Base-by-base conservation (phyloP, 805 yeast species). In the Zygosaccharomyces bisporus region DNA sequence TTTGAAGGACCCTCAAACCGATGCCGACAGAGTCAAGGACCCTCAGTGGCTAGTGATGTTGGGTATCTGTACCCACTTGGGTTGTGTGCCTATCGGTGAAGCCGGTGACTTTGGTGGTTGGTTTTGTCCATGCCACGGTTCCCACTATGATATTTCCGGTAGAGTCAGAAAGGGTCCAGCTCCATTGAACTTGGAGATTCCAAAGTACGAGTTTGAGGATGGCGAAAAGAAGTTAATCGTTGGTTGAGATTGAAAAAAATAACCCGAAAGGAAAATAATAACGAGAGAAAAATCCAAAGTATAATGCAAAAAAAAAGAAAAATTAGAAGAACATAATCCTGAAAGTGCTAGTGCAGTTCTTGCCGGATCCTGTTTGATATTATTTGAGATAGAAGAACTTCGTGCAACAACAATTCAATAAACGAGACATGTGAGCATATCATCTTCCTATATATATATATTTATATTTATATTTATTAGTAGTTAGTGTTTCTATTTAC, bases 51-150 rank as follows among this genome's bases (percentile, higher is more conserved):
- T 93, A 67, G 79, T 93, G 70, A 93, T 93, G 99, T 72, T 93
- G 74, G 99, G 99, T 75, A 91, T 93, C 70, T 93, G 99, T 79
- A 93, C 99, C 57, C 99, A 93, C 72, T 83, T 93, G 78, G 99
- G 99, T 71, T 93, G 99, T 84, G 99, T 93, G 52, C 99, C 99
- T 58, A 93, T 93, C 65, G 99, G 99, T 69, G 98, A 93, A 76
- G 83, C 97, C 57, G 99, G 99, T 75, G 99, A 93, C 73, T 93
- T 80, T 62, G 98, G 97, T 70, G 99, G 99, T 70, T 93, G 99
- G 99, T 93, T 93, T 91, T 93, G 99, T 74, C 99, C 99, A 56
- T 93, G 99, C 78, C 99, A 95, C 79, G 99, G 99, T 80, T 91
- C 98, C 67, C 99, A 95, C 73, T 93, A 93, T 74, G 99, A 93